phyloP scores from a whole-genome alignment of 2,329 filamentous ascomycete species.

The Bertia moriformis region DNA sequence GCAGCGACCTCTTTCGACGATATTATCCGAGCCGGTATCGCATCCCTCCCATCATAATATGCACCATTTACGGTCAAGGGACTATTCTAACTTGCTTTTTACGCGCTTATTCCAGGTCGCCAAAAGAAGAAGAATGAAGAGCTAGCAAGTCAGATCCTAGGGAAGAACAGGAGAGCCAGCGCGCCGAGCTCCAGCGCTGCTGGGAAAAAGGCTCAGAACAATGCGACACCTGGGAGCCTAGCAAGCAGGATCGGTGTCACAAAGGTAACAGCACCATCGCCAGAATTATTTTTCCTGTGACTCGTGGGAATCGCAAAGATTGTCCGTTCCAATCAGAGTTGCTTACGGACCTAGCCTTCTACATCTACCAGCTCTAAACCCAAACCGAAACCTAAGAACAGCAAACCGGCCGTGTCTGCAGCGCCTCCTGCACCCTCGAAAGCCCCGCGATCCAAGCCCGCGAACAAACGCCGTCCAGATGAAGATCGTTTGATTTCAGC shows the following conservation, averaged over 20 bases:
- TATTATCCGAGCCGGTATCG: constrained; percentile 31
- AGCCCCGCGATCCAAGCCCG: background rate
- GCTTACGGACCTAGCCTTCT: too few species aligned
- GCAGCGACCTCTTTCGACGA: constrained; percentile 27
- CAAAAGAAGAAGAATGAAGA: constrained; percentile 37
- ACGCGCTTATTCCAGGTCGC: constrained; percentile 21
- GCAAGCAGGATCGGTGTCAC: constrained; percentile 43
- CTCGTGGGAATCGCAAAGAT: too few species aligned
- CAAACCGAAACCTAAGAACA: background rate
- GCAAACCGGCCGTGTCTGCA: too few species aligned
- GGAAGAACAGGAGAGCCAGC: constrained; percentile 31
- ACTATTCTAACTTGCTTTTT: constrained; percentile 3
- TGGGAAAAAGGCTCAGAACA: constrained; percentile 19
- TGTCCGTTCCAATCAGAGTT: too few species aligned
- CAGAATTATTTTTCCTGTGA: too few species aligned
- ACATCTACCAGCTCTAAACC: background rate
- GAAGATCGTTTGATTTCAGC: constrained; percentile 10
- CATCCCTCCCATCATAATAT: constrained; percentile 4
- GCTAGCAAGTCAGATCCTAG: constrained; percentile 40
- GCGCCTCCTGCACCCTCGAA: background rate
- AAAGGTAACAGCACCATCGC: constrained; percentile 26
- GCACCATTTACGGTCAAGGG: too few species aligned
- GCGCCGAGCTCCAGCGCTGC: constrained; percentile 25
- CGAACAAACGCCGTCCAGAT: background rate
- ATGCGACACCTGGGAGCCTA: constrained; percentile 28